Evolutionary conservation across 2,329 filamentous ascomycete genomes (phyloP).

Genomic region (Pochonia chlamydosporia): DNA sequence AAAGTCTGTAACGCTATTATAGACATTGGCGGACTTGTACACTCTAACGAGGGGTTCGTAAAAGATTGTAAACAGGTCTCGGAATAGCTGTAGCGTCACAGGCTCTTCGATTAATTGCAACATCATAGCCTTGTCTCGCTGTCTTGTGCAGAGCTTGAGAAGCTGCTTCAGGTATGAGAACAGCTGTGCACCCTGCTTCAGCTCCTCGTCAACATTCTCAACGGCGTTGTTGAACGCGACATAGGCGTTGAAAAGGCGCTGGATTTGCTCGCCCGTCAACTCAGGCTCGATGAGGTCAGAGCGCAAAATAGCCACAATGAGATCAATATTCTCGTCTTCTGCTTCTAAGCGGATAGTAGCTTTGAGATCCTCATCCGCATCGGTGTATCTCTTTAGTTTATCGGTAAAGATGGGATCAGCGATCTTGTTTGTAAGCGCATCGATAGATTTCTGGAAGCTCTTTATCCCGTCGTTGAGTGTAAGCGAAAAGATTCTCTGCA

Average conservation of each 20-base stretch:
- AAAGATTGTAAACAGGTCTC: constrained; percentile 96
- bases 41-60: constrained; percentile 96
- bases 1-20: constrained; percentile 96
- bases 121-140: constrained; percentile 98
- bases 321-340: constrained; percentile 65
- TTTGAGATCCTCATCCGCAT: constrained; percentile 72
- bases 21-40: constrained; percentile 98
- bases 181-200: constrained; percentile 82
- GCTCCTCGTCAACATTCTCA: constrained; percentile 81
- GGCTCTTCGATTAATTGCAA: constrained; percentile 90
- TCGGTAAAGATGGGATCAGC: constrained; percentile 72
- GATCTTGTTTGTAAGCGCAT: constrained; percentile 69
- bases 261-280: constrained; percentile 69
- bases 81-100: constrained; percentile 92
- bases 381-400: constrained; percentile 76
- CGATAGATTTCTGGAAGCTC: constrained; percentile 80
- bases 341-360: constrained; percentile 69
- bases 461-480: constrained; percentile 87
- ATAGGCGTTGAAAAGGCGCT: constrained; percentile 85
- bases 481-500: constrained; percentile 91
- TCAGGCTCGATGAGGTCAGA: constrained; percentile 71
- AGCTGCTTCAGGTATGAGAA: constrained; percentile 95
- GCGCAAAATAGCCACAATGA: constrained; percentile 78
- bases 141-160: constrained; percentile 83
- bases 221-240: constrained; percentile 94